Evolutionary conservation across 225 moss, liverwort and hornwort genomes (phyloP), one percentile per base, ranked within the genome.

Genomic region (Antitrichia curtipendula): DNA sequence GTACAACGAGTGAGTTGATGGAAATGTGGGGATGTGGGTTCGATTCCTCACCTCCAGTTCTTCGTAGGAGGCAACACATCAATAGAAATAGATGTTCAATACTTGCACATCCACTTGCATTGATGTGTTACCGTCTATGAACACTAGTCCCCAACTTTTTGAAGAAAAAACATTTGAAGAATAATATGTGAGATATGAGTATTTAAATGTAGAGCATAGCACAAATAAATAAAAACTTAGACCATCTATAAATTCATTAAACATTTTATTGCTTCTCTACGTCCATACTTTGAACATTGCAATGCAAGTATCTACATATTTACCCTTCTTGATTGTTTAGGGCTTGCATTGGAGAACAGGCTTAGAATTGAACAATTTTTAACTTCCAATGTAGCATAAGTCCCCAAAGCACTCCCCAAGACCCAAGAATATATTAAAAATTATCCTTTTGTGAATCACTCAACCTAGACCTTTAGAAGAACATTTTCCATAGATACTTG

Each of bases 181-280:
- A 31, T 31, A 47, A 10, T 5, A 29, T 6, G 1, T 45, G 17
- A 72, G 6, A 47, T 47, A 47, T 18, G 18, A 31, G 3, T 29
- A 73, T 52, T 22, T 8, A 8, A 20, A 75, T 50, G 4, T 34
- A 0, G 5, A 52, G 0, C 0, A 0, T 52, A 22, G 5, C 5
- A 22, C 8, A 21, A 22, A 22, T 75, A 21, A 52, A 36, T n/a
- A 9, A 36, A 75, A 34, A 75, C 1, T 22, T 75, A 8, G 52
- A 29, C 6, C 9, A 25, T 25, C 4, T 3, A 34, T 16, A 38
- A 54, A n/a, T n/a, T 6, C 9, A 56, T 38, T 13, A 2, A 24
- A 54, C 1, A 54, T 2, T 54, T n/a, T 4, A 3, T 36, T 75
- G 32, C 11, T 34, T 34, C 8, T 52, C 22, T 32, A 4, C 12